These are phyloP conservation scores for Hemileccinum rubropunctum DNA, from an alignment of 768 basidiomycete genomes.

Conservation along the genomic window DNA sequence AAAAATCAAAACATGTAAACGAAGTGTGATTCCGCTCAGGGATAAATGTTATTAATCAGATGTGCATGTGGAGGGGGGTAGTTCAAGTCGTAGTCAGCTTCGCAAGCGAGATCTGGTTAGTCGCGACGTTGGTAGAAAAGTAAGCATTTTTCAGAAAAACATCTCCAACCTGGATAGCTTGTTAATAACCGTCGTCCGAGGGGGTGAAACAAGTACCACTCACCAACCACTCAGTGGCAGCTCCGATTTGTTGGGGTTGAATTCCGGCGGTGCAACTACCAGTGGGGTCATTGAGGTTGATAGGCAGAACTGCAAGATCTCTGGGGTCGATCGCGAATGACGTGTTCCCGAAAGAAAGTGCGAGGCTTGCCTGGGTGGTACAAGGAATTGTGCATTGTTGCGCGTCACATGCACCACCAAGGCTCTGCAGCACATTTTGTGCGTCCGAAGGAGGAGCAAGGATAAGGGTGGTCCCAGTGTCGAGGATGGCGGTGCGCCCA, in stretches of 20 bases:
- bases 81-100: constrained; percentile 39
- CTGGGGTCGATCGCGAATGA: constrained; percentile 62
- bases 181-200: not conserved
- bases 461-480: constrained; percentile 49
- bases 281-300: constrained; percentile 45
- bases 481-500: constrained; percentile 68
- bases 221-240: constrained; percentile 65
- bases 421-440: constrained; percentile 53
- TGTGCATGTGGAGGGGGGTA: not conserved
- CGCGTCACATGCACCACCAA: constrained; percentile 50
- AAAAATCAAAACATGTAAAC: not conserved
- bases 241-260: constrained; percentile 56
- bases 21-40: constrained; percentile 8
- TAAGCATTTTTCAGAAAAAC: constrained; percentile 79
- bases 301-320: constrained; percentile 60
- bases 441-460: constrained; percentile 48
- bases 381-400: constrained; percentile 66
- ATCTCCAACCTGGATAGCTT: constrained; percentile 49
- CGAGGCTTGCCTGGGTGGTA: constrained; percentile 48
- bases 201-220: constrained; percentile 23
- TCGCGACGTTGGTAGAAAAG: constrained; percentile 58
- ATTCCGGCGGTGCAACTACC: constrained; percentile 76
- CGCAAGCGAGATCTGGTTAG: constrained; percentile 60
- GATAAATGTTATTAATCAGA: not conserved
- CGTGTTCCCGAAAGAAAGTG: constrained; percentile 57